Evolutionary conservation across 2,329 filamentous ascomycete species (phyloP).

Genomic region (Pseudogymnoascus sp.): DNA sequence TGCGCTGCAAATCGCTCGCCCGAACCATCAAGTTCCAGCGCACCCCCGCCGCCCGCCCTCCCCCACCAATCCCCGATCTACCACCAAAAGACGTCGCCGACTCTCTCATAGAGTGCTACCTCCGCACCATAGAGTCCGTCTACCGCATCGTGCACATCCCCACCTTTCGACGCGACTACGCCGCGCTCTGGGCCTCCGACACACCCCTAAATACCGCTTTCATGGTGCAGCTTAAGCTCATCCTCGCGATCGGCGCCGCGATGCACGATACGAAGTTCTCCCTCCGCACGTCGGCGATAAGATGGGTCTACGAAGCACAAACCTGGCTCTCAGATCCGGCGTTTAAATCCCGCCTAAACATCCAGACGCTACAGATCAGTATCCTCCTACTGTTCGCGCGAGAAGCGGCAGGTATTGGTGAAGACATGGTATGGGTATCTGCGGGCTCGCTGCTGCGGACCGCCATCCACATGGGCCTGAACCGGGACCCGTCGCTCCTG

Average conservation of each 20-base stretch:
- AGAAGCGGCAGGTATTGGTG: constrained; percentile 34
- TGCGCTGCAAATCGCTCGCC: constrained; percentile 47
- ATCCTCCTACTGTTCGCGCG: constrained; percentile 39
- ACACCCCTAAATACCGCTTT: constrained; percentile 36
- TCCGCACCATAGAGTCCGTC: constrained; percentile 40
- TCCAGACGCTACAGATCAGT: constrained; percentile 44
- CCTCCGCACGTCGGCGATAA: constrained; percentile 41
- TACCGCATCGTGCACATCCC: constrained; percentile 47
- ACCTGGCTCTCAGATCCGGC: constrained; percentile 47
- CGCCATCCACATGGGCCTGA: constrained; percentile 45
- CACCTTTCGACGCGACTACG: constrained; percentile 42
- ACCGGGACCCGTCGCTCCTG: constrained; percentile 40
- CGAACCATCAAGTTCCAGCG: constrained; percentile 45
- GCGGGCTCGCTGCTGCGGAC: constrained; percentile 38
- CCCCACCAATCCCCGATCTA: constrained; percentile 35
- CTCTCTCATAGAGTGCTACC: constrained; percentile 42
- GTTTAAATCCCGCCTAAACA: constrained; percentile 43
- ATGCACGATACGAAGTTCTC: constrained; percentile 45
- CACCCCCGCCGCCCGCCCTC: constrained; percentile 40
- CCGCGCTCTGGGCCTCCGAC: constrained; percentile 40
- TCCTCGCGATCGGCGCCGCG: constrained; percentile 49
- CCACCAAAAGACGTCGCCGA: constrained; percentile 41
- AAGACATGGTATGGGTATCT: constrained; percentile 43
- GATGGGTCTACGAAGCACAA: constrained; percentile 52
- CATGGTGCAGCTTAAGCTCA: constrained; percentile 49